A percentile compares a stretch with the other conserved stretches of the same genome.
Conservation (phyloP, 495 filamentous ascomycete genomes). For the Aspergillus steynii region DNA sequence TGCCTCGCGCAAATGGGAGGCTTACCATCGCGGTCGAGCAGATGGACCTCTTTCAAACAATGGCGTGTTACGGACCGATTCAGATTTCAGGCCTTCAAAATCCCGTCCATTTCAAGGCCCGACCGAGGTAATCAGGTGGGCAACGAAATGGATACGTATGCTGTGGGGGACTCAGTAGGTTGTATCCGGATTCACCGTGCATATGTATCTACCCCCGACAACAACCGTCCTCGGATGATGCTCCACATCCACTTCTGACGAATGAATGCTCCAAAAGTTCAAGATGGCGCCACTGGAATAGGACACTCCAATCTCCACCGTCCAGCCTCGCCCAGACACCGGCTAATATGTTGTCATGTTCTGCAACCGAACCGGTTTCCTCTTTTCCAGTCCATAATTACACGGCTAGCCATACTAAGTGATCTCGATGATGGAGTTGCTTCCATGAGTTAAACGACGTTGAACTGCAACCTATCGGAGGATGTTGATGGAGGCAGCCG, state of each 20-base stretch:
- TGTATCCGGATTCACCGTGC: slow-evolving; percentile 5
- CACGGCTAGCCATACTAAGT: background rate
- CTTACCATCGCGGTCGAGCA: slow-evolving; percentile 3
- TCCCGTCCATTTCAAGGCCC: background rate
- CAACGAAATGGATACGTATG: background rate
- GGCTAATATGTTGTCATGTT: no score
- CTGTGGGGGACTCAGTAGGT: background rate
- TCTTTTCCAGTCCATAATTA: background rate
- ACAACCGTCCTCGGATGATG: background rate
- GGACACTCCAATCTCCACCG: background rate
- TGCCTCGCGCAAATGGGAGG: slow-evolving; percentile 8
- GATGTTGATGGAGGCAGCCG: background rate
- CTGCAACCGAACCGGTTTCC: background rate
- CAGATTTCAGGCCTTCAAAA: no score
- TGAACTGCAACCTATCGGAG: background rate
- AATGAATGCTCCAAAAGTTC: background rate
- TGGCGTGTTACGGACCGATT: background rate
- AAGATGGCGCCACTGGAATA: background rate
- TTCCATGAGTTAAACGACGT: background rate
- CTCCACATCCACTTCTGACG: background rate
- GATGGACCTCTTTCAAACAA: background rate
- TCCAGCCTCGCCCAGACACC: background rate
- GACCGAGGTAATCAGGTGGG: background rate
- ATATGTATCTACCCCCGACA: background rate
- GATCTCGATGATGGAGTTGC: background rate